These are phyloP conservation scores for Phaeotremella skinneri DNA, from an alignment of 768 basidiomycete species.

Conservation along the genomic window DNA sequence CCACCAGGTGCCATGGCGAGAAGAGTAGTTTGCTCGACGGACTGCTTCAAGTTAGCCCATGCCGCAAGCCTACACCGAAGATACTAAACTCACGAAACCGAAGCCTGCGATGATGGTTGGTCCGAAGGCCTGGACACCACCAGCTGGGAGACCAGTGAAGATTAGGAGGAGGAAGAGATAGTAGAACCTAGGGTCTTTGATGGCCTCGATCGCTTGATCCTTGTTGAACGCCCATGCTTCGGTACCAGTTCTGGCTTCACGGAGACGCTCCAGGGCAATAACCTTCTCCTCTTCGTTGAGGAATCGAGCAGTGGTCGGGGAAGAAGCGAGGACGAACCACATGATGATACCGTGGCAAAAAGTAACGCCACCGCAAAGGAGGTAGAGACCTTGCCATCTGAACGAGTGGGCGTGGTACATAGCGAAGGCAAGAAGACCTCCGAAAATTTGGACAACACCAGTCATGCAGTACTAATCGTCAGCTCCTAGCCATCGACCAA, in stretches of 20 bases:
- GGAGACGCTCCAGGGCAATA: conserved; percentile 10
- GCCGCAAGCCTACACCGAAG: too few species aligned
- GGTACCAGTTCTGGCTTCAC: conserved; percentile 5
- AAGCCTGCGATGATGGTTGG: conserved; percentile 21
- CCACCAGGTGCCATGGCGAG: conserved; percentile 14
- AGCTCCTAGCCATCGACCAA: not conserved
- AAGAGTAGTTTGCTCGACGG: conserved; percentile 12
- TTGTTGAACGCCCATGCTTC: conserved; percentile 26
- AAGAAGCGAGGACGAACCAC: conserved; percentile 1
- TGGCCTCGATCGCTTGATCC: conserved; percentile 18
- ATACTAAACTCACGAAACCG: conserved; percentile 16
- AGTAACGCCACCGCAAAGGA: conserved; percentile 11
- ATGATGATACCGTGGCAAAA: conserved; percentile 6
- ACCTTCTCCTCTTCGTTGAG: conserved; percentile 11
- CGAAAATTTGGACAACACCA: conserved; percentile 6
- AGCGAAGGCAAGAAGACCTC: conserved; percentile 11
- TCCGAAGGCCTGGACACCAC: conserved; percentile 21
- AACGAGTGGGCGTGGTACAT: conserved; percentile 9
- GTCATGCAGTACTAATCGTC: conserved; percentile 4
- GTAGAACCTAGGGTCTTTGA: conserved; percentile 18
- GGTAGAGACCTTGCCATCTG: conserved; percentile 17
- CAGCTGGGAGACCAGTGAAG: conserved; percentile 22
- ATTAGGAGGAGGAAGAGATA: conserved; percentile 22
- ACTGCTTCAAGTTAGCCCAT: not conserved
- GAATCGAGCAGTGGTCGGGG: conserved; percentile 3